Percentiles rank a stretch among this genome's conserved stretches.
Conservation (phyloP, 805 yeast species). For the Pichia gijzeniarum region DNA sequence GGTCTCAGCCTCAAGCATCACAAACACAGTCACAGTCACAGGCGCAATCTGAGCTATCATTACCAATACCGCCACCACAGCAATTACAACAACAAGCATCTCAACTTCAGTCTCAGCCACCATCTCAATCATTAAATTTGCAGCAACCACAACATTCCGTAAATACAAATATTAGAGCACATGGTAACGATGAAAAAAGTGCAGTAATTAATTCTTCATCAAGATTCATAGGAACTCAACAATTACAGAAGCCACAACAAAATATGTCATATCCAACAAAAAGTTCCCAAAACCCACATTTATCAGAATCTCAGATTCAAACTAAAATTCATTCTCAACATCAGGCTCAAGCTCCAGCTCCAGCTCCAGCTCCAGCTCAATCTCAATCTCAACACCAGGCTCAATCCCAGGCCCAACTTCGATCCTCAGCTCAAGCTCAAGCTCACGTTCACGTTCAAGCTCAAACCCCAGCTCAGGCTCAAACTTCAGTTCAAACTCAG, state of each 20-base stretch:
- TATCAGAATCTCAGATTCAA: slow-evolving; percentile 3
- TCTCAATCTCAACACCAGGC: background rate
- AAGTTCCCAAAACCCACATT: background rate
- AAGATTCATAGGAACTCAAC: background rate
- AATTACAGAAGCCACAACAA: slow-evolving; percentile 6
- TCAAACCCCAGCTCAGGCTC: background rate
- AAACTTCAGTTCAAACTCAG: background rate
- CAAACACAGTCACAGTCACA: slow-evolving; percentile 3
- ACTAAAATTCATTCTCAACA: no score
- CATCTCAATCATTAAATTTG: slow-evolving; percentile 19
- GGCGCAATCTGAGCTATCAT: slow-evolving; percentile 15
- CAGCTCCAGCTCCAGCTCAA: background rate
- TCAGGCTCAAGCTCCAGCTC: slow-evolving; percentile 9
- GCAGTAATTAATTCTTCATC: slow-evolving; percentile 15
- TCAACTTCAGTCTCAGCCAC: slow-evolving; percentile 18
- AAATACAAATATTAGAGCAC: slow-evolving; percentile 13
- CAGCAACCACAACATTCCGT: slow-evolving; percentile 21
- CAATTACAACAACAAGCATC: slow-evolving; percentile 4
- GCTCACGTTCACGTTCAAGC: slow-evolving; percentile 12
- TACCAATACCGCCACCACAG: slow-evolving; percentile 5
- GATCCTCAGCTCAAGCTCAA: slow-evolving; percentile 15
- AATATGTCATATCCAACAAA: slow-evolving; percentile 5
- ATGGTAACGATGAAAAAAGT: slow-evolving; percentile 14
- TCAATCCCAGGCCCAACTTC: slow-evolving; percentile 1
- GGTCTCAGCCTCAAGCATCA: background rate